Base-by-base conservation (phyloP, 1,139 yeast genomes). In the Lodderomyces metapsilosis region DNA sequence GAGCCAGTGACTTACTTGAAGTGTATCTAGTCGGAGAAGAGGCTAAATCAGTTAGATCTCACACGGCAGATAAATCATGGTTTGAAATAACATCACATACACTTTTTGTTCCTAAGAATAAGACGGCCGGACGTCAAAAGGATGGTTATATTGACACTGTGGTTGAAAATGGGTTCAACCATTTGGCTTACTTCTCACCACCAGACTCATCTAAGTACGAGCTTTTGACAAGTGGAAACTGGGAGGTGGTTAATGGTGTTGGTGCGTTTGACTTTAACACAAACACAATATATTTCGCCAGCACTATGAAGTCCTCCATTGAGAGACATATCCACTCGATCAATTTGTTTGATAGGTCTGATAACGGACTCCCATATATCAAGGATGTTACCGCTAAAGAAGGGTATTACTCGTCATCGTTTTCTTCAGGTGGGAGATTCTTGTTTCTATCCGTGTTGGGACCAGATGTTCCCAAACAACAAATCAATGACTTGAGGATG, bases 61-160 rank as follows among this genome's bases (percentile, higher is more conserved):
- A 61, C 38, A 47, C 48, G 2, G 67, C 70, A 3, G 64, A 71
- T 36, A 66, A 76, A 13, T 71, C 80, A 9, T 78, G 87, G 76
- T 88, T 91, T 69, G 98, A 92, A 58, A 81, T 91, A 31, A 77
- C 88, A 7, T 87, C 84, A 48, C 80, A 83, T 50, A 82, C 94
- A 0, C 63, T 77, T 25, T 83, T 66, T 54, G 73, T 92, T 32
- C 95, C 96, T 7, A 76, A 77, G 45, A 78, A 85, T 47, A 66
- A 61, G 17, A 36, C 62, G 1, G 48, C 54, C 24, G 75, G 77
- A 8, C 62, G 80, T 38, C 43, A 53, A 12, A 46, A 61, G 21
- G 81, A 78, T 52, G 84, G 84, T 0, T 78, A 78, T 50, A 69
- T 78, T 38, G 83, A 78, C 51, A 63, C 78, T 4, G 66, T 78